Conservation (phyloP, 2,329 filamentous ascomycete species). For the Claviceps sorghi region DNA sequence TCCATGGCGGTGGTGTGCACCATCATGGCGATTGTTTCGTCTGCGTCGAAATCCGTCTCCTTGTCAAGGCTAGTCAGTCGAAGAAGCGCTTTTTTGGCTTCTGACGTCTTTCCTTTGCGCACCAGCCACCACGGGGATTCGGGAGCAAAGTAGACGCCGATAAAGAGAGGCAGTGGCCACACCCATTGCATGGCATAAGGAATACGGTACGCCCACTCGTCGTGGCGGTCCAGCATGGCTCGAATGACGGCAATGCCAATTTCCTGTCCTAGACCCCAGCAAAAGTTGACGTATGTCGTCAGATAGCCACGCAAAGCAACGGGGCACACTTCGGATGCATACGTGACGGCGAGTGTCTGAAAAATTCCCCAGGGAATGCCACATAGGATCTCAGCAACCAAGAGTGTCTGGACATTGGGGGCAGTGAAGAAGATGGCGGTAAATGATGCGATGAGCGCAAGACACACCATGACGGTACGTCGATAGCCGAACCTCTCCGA, state of each 20-base stretch:
- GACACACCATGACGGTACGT: slow-evolving; percentile 45
- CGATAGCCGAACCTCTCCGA: slow-evolving; percentile 56
- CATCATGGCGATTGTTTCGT: slow-evolving; percentile 87
- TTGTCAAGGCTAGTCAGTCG: slow-evolving; percentile 47
- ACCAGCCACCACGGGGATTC: slow-evolving; percentile 68
- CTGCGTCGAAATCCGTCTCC: slow-evolving; percentile 61
- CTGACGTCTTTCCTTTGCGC: slow-evolving; percentile 45
- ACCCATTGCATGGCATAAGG: slow-evolving; percentile 66
- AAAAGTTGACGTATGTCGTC: slow-evolving; percentile 64
- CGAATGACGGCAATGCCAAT: slow-evolving; percentile 62
- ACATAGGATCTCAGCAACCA: slow-evolving; percentile 47
- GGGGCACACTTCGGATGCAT: slow-evolving; percentile 59
- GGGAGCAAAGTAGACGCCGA: slow-evolving; percentile 54
- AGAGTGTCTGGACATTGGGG: slow-evolving; percentile 40
- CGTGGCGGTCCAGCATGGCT: slow-evolving; percentile 47
- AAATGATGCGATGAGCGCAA: slow-evolving; percentile 39
- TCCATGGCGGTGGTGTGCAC: slow-evolving; percentile 75
- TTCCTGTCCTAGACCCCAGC: slow-evolving; percentile 63
- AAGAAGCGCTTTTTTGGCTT: slow-evolving; percentile 51
- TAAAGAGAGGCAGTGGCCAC: slow-evolving; percentile 53
- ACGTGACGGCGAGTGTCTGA: slow-evolving; percentile 45
- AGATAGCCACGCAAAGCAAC: slow-evolving; percentile 56
- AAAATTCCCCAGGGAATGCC: slow-evolving; percentile 50
- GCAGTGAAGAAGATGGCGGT: slow-evolving; percentile 53
- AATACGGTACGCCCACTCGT: slow-evolving; percentile 56